Conservation (phyloP, 2,329 filamentous ascomycete genomes). For the Neodidymelliopsis sp. region DNA sequence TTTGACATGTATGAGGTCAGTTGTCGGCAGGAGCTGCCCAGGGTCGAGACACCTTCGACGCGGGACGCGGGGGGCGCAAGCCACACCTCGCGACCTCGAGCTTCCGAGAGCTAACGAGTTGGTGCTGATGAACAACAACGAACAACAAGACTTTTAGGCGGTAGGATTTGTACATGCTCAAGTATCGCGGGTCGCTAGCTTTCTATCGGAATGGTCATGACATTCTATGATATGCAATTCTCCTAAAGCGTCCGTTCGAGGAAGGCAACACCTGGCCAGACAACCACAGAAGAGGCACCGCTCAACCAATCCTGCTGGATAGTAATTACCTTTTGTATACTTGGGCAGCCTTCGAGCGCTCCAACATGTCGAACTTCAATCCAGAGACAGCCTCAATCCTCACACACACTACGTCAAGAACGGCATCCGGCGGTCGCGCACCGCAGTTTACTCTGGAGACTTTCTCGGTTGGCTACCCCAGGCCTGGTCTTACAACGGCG, state of each 20-base stretch:
- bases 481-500: neutral
- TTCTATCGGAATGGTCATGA: slow-evolving; percentile 2
- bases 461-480: slow-evolving; percentile 51
- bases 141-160: neutral
- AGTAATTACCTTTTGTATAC: slow-evolving; percentile 2
- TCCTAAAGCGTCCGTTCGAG: slow-evolving; percentile 22
- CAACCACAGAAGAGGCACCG: slow-evolving; percentile 20
- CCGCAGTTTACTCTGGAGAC: slow-evolving; percentile 88
- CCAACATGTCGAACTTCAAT: slow-evolving; percentile 42
- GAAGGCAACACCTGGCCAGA: slow-evolving; percentile 24
- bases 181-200: neutral
- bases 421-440: slow-evolving; percentile 62
- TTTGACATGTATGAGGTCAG: slow-evolving; percentile 14
- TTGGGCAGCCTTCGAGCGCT: neutral
- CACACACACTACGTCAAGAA: slow-evolving; percentile 50
- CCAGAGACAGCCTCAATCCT: slow-evolving; percentile 54
- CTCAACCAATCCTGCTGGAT: no score
- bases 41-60: slow-evolving; percentile 8
- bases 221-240: slow-evolving; percentile 21
- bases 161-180: neutral
- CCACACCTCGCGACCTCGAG: slow-evolving; percentile 12
- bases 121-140: slow-evolving; percentile 4
- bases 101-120: slow-evolving; percentile 8
- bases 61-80: slow-evolving; percentile 18
- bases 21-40: slow-evolving; percentile 14